phyloP scores from a whole-genome alignment of 495 filamentous ascomycete genomes.

The Lichina pygmaea region DNA sequence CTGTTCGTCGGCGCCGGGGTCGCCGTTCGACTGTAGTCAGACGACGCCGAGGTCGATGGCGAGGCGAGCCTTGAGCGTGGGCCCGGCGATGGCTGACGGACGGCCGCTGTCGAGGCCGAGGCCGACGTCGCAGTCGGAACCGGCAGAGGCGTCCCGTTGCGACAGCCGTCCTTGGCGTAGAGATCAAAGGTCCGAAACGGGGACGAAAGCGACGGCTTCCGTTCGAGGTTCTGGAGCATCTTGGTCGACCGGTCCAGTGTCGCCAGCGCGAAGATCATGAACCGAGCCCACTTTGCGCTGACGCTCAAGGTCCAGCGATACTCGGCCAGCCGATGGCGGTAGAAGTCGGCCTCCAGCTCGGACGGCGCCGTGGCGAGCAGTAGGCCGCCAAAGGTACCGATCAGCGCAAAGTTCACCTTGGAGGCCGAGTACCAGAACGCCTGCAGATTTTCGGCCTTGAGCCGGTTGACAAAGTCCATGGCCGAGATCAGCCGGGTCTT shows the following conservation, averaged over 20 bases:
- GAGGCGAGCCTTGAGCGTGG: not conserved
- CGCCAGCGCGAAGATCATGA: slow-evolving; percentile 50
- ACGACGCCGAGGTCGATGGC: not conserved
- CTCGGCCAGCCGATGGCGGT: slow-evolving; percentile 57
- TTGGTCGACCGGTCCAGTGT: slow-evolving; percentile 26
- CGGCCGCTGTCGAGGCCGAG: not conserved
- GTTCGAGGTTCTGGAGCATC: not conserved
- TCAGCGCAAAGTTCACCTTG: slow-evolving; percentile 55
- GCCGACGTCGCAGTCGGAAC: not conserved
- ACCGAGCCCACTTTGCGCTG: slow-evolving; percentile 50
- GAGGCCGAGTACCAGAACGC: slow-evolving; percentile 66
- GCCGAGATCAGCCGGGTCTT: slow-evolving; percentile 52
- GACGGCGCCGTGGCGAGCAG: slow-evolving; percentile 70
- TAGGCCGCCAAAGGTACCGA: slow-evolving; percentile 55
- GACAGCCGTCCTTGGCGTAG: not conserved
- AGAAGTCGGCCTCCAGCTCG: slow-evolving; percentile 87
- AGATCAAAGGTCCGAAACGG: not conserved
- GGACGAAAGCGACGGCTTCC: not conserved
- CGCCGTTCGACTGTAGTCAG: not conserved
- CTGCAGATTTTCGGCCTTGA: slow-evolving; percentile 42
- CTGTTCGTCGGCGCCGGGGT: not conserved
- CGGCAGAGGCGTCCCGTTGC: not conserved
- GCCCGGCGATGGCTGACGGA: not conserved
- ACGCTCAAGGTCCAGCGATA: slow-evolving; percentile 87
- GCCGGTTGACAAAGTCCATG: slow-evolving; percentile 53